These are phyloP conservation scores for Fistulinella prunicolor DNA, from an alignment of 768 basidiomycete genomes.

Conservation along the genomic window DNA sequence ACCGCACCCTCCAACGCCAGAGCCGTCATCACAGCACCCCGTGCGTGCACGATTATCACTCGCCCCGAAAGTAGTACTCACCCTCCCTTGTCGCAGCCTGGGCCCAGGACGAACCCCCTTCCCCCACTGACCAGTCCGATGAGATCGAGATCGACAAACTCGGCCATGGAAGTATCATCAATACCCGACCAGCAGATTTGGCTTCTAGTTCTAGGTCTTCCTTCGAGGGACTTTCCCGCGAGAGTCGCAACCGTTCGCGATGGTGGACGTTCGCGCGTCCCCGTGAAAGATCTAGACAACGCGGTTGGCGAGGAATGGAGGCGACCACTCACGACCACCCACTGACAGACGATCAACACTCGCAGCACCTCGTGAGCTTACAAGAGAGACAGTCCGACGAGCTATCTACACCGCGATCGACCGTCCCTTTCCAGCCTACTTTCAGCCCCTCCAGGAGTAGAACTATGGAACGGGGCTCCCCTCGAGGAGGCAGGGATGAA, in stretches of 20 bases:
- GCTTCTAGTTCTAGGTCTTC: conserved; percentile 50
- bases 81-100: conserved; percentile 50
- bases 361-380: conserved; percentile 7
- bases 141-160: conserved; percentile 30
- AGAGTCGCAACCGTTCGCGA: conserved; percentile 41
- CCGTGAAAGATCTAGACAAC: conserved; percentile 32
- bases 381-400: conserved; percentile 21
- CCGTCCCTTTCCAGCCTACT: conserved; percentile 28
- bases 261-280: conserved; percentile 78
- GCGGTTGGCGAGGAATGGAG: conserved; percentile 3
- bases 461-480: conserved; percentile 67
- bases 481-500: conserved; percentile 40
- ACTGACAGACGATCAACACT: conserved; percentile 14
- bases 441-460: conserved; percentile 53
- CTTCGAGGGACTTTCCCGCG: conserved; percentile 29
- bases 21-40: conserved; percentile 65
- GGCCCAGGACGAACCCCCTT: conserved; percentile 82
- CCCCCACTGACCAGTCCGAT: conserved; percentile 51
- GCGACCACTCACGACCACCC: not conserved
- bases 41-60: conserved; percentile 39
- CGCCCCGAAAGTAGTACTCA: conserved; percentile 1
- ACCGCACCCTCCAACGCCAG: conserved; percentile 41
- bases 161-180: conserved; percentile 31
- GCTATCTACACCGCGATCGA: conserved; percentile 24
- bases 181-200: conserved; percentile 49